Conservation (phyloP, 768 basidiomycete genomes). For the Lactifluus volemus region DNA sequence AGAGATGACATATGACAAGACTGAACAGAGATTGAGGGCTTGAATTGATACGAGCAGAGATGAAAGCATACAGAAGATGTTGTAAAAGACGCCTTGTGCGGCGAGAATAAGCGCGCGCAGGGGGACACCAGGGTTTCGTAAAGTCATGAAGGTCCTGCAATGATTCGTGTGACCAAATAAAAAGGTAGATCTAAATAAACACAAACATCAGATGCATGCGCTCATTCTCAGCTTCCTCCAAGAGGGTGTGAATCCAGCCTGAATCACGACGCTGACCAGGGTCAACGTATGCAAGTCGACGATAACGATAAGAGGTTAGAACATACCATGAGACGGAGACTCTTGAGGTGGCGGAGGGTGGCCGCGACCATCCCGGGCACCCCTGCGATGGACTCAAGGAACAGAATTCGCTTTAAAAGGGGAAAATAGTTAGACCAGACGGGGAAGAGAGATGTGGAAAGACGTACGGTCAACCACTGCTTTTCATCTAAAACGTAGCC, state of each 20-base stretch:
- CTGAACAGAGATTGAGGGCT: conserved; percentile 27
- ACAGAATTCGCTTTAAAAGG: conserved; percentile 40
- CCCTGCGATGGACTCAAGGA: conserved; percentile 86
- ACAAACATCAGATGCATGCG: conserved; percentile 86
- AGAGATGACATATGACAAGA: conserved; percentile 70
- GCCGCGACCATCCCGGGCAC: conserved; percentile 97
- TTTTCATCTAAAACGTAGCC: conserved; percentile 68
- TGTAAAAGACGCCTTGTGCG: conserved; percentile 89
- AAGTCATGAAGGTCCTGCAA: conserved; percentile 87
- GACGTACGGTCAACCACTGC: conserved; percentile 65
- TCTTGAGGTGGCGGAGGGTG: conserved; percentile 77
- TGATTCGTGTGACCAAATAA: conserved; percentile 6
- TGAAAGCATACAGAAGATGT: conserved; percentile 62
- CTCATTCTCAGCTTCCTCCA: conserved; percentile 96
- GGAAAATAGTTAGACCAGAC: conserved; percentile 25
- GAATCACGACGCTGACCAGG: conserved; percentile 38
- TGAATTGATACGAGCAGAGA: background rate
- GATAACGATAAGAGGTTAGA: conserved; percentile 1
- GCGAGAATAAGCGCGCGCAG: conserved; percentile 80
- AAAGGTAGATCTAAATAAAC: background rate
- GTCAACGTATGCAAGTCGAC: background rate
- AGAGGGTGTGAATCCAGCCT: conserved; percentile 85
- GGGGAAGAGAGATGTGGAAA: background rate
- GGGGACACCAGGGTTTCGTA: conserved; percentile 68
- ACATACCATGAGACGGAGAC: conserved; percentile 76